Base-by-base conservation (phyloP, 768 basidiomycete genomes). In the Austroboletus festivus region DNA sequence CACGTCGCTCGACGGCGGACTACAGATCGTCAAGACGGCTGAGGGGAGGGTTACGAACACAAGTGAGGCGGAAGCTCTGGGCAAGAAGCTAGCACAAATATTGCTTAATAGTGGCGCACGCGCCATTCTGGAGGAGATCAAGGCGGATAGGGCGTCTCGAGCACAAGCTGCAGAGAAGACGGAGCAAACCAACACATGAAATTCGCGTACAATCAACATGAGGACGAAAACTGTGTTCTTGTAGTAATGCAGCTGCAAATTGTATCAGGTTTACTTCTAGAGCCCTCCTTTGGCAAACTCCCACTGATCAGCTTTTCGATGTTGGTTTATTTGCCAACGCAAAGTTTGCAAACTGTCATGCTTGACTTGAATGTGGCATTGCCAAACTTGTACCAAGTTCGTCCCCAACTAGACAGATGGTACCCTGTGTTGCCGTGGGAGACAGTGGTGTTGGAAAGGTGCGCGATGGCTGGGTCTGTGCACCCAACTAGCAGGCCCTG, bases 401-500 rank as follows among this genome's bases (percentile, higher is more conserved):
- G n/a, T n/a, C n/a, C n/a, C n/a, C n/a, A n/a, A n/a, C n/a, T n/a
- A n/a, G n/a, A n/a, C n/a, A n/a, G n/a, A n/a, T n/a, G n/a, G 64
- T 28, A 72, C 65, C 2, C 67, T 58, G 93, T 79, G 93, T 97
- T 71, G 93, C 96, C 63, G 93, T 97, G 44, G 93, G 93, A 64
- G 94, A 97, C 76, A 94, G 94, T 82, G 94, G 93, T 50, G 94
- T 96, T 59, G 94, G 94, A 68, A 97, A 96, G 89, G 93, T 84
- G 59, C 63, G 81, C 70, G 33, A 48, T 23, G 44, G 41, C 19
- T 33, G 23, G 12, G 2, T 53, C 67, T 38, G 67, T 51, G n/a
- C 53, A 34, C 46, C 41, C 20, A 2, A n/a, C n/a, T n/a, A n/a
- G n/a, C n/a, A n/a, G n/a, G n/a, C n/a, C n/a, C n/a, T n/a, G n/a